Evolutionary conservation across 2,329 filamentous ascomycete species (phyloP).

Genomic region (Chaetomiaceae sp.): DNA sequence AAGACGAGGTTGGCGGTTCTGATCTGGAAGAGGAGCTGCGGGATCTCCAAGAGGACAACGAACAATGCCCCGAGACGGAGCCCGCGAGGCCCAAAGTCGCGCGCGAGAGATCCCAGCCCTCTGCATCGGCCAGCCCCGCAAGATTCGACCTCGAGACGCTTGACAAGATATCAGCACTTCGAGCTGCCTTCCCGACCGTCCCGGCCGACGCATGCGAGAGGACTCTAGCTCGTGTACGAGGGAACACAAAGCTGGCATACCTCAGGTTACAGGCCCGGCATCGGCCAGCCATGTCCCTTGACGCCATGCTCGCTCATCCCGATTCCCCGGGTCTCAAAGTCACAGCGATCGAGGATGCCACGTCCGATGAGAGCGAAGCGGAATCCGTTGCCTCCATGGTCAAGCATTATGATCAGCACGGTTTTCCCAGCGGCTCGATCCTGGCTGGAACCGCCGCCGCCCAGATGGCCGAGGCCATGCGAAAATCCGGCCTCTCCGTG

Average conservation of each 20-base stretch:
- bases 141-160: conserved; percentile 24
- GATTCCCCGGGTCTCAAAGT: conserved; percentile 3
- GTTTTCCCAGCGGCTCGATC: conserved; percentile 39
- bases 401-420: conserved; percentile 35
- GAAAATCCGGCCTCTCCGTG: conserved; percentile 27
- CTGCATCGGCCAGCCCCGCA: background rate
- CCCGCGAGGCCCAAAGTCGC: conserved; percentile 11
- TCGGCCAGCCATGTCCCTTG: background rate
- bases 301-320: conserved; percentile 1
- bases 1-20: conserved; percentile 20
- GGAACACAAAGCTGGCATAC: conserved; percentile 38
- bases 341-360: conserved; percentile 19
- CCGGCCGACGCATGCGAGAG: conserved; percentile 35
- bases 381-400: conserved; percentile 29
- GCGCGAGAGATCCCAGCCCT: background rate
- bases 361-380: conserved; percentile 27
- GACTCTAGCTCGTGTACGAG: conserved; percentile 32
- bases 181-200: conserved; percentile 41
- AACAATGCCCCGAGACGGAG: conserved; percentile 10
- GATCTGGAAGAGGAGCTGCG: conserved; percentile 23
- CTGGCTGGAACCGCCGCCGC: conserved; percentile 34
- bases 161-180: conserved; percentile 37
- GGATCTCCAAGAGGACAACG: conserved; percentile 22
- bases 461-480: conserved; percentile 33
- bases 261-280: conserved; percentile 14